Evolutionary conservation across 1,139 yeast genomes (phyloP), one percentile per base, ranked within the genome.

Genomic region (Hansenula anomala): DNA sequence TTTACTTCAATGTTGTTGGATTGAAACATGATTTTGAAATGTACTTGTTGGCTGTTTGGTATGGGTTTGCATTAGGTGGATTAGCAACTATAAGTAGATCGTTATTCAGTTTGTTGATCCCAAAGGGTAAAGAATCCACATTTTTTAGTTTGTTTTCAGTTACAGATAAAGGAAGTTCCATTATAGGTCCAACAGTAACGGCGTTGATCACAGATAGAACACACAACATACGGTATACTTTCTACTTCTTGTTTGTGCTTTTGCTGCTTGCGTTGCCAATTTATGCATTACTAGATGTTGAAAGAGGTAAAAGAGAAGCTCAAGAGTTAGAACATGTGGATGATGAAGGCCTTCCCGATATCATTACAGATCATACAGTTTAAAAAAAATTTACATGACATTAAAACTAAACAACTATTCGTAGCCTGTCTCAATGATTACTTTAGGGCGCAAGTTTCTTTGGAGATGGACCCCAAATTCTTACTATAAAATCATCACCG

Each of bases 401-500:
- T 11, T 25, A 11, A n/a, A n/a, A n/a, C n/a, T n/a, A n/a, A n/a
- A n/a, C n/a, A n/a, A n/a, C n/a, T n/a, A n/a, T n/a, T n/a, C n/a
- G n/a, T n/a, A n/a, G n/a, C n/a, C n/a, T n/a, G n/a, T n/a, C n/a
- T 20, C 22, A 20, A 6, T 20, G 8, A 20, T 20, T 20, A 20
- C 9, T 20, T 8, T 25, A 25, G n/a, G 28, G 15, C 28, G n/a
- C n/a, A n/a, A n/a, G n/a, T n/a, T n/a, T n/a, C n/a, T 29, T 16
- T 29, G 8, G 17, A n/a, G 45, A 27, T 4, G 56, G 56, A 1
- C 82, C 83, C 90, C 90, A 83, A 6, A 83, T 67, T 48, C 75
- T 78, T 2, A 82, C 81, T 22, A 66, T 57, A 14, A 75, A 73
- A 58, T 89, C 97, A 59, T 89, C 97, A 15, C 95, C 87, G 15